Evolutionary conservation across 179 eudicot genomes (phyloP).

Genomic region (Amaranthus tricolor): DNA sequence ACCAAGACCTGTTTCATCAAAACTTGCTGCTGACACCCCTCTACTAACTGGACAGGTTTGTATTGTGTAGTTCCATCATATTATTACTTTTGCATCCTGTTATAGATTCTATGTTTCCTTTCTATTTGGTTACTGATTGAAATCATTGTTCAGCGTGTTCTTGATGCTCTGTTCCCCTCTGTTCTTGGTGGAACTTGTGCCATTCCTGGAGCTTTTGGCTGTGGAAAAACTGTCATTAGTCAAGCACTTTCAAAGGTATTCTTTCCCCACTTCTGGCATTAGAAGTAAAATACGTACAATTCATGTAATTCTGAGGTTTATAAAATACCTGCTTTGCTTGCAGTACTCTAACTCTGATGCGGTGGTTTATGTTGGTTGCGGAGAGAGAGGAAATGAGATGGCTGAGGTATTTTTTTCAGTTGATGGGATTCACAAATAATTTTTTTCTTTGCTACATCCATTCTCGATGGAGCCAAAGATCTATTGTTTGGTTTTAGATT

Average conservation of each 20-base stretch:
- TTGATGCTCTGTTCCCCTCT: conserved; percentile 98
- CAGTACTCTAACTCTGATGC: conserved; percentile 99
- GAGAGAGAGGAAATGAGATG: conserved; percentile 99
- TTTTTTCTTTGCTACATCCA: too few species aligned
- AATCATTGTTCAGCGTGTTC: conserved; percentile 67
- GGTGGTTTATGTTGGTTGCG: conserved; percentile 98
- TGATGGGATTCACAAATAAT: background rate
- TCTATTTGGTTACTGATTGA: background rate
- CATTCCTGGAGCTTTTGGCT: conserved; percentile 99
- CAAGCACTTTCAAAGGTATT: conserved; percentile 98
- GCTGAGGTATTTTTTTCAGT: conserved; percentile 67
- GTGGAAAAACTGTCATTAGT: conserved; percentile 98
- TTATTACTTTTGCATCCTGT: background rate
- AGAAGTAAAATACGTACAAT: background rate
- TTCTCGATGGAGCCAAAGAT: too few species aligned
- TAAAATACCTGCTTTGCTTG: conserved; percentile 21
- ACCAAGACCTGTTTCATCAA: conserved; percentile 93
- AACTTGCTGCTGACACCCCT: conserved; percentile 99
- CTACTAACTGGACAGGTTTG: conserved; percentile 93
- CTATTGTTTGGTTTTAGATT: too few species aligned
- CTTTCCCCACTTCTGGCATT: background rate
- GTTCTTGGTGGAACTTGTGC: conserved; percentile 99
- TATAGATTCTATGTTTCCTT: background rate
- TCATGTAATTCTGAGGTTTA: conserved; percentile 9
- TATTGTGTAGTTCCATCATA: conserved; percentile 4